Conservation (phyloP, 768 basidiomycete species). For the Chalciporus piperatus region DNA sequence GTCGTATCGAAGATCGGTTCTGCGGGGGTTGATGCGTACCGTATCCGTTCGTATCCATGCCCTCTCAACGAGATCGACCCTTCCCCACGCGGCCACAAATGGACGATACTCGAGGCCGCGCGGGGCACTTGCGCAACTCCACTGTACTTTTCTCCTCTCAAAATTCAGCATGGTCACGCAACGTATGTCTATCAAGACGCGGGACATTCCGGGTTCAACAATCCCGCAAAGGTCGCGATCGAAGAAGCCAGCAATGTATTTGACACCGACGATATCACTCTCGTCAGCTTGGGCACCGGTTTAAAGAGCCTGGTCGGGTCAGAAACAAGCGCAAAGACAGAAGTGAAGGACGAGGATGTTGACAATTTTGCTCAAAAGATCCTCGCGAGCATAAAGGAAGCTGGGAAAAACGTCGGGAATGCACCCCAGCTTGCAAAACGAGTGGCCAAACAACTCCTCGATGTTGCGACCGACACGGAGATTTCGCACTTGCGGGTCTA, state of each 20-base stretch:
- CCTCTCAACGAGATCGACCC: background rate
- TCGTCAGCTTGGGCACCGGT: no score
- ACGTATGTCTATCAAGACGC: background rate
- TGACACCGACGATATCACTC: no score
- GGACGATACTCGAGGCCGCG: background rate
- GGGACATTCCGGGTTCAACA: background rate
- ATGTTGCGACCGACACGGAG: background rate
- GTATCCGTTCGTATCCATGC: background rate
- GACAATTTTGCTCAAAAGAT: no score
- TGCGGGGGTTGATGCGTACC: background rate
- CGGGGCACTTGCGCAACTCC: background rate
- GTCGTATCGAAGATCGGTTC: background rate
- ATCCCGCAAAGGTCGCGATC: background rate
- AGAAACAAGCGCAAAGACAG: no score
- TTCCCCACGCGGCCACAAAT: background rate
- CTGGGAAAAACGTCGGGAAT: no score
- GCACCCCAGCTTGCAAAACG: background rate
- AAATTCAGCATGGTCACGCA: background rate
- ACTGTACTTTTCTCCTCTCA: background rate
- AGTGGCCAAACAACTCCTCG: constrained; percentile 1
- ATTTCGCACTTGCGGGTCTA: background rate
- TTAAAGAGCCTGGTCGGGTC: no score
- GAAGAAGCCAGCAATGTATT: background rate
- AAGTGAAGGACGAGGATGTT: no score
- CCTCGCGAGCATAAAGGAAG: no score